phyloP scores from a whole-genome alignment of 306 rosid genomes.

The Cotoneaster glaucophyllus region DNA sequence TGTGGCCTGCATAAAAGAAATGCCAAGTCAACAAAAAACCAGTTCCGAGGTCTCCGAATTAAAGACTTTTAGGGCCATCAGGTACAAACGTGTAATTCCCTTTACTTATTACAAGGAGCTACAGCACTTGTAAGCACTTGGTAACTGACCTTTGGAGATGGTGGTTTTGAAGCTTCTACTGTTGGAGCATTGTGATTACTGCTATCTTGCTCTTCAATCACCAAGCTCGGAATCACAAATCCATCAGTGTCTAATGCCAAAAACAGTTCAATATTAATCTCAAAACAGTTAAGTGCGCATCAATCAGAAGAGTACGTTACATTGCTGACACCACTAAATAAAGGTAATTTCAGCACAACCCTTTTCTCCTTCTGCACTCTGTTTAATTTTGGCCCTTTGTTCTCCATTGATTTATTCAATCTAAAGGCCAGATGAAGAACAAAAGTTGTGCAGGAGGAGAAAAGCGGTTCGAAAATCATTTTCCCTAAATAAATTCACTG shows the following conservation, averaged over 20 bases:
- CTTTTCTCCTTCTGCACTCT: background rate
- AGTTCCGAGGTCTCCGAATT: background rate
- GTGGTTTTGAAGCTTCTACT: constrained; percentile 56
- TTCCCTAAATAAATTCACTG: background rate
- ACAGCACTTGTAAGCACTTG: background rate
- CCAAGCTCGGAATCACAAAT: constrained; percentile 94
- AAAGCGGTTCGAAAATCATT: background rate
- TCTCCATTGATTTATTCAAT: background rate
- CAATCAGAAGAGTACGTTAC: background rate
- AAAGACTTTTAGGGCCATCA: background rate
- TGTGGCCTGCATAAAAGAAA: constrained; percentile 36
- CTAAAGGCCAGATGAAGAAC: background rate
- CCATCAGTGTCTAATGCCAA: constrained; percentile 76
- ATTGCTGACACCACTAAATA: background rate
- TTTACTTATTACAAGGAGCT: background rate
- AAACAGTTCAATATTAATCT: background rate
- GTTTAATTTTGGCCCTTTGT: background rate
- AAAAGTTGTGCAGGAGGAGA: background rate
- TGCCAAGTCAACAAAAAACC: background rate
- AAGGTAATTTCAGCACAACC: background rate
- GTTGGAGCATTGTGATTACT: constrained; percentile 29
- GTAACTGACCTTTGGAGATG: constrained; percentile 50
- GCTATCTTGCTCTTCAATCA: constrained; percentile 47
- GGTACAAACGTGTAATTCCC: background rate
- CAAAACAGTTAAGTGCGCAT: background rate